Conservation (phyloP, 1,139 yeast species). For the Yamadazyma blattariae region DNA sequence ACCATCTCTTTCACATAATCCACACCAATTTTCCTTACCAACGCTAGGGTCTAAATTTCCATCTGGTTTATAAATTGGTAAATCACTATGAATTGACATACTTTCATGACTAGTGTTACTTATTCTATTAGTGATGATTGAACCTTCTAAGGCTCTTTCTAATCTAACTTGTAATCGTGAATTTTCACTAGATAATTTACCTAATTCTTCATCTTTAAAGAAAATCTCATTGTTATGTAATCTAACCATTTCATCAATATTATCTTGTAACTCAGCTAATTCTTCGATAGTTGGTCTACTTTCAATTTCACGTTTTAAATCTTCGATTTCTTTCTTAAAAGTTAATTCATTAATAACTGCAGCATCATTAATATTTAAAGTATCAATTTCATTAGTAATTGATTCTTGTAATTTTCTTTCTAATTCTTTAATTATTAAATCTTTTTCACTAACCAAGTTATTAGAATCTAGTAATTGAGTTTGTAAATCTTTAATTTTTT, state of each 20-base stretch:
- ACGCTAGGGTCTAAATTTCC: constrained; percentile 61
- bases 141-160: constrained; percentile 15
- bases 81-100: constrained; percentile 18
- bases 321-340: constrained; percentile 16
- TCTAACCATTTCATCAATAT: constrained; percentile 29
- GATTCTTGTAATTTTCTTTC: constrained; percentile 15
- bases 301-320: constrained; percentile 23
- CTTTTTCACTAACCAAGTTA: constrained; percentile 6
- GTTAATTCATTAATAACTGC: constrained; percentile 13
- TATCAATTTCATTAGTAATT: constrained; percentile 13
- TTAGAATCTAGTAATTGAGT: constrained; percentile 1
- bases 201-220: constrained; percentile 27
- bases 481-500: constrained; percentile 1
- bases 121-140: constrained; percentile 8
- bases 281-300: constrained; percentile 33
- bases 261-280: constrained; percentile 26
- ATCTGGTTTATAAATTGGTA: constrained; percentile 55
- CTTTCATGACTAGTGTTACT: constrained; percentile 13
- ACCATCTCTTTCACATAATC: constrained; percentile 85
- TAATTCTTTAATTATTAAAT: constrained; percentile 11
- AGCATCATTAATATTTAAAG: constrained; percentile 14
- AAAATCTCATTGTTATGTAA: constrained; percentile 31
- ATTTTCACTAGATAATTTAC: constrained; percentile 20
- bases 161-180: constrained; percentile 17
- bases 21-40: constrained; percentile 85